These are phyloP conservation scores for Glaciozyma martinii DNA, from an alignment of 768 basidiomycete species.

Conservation along the genomic window DNA sequence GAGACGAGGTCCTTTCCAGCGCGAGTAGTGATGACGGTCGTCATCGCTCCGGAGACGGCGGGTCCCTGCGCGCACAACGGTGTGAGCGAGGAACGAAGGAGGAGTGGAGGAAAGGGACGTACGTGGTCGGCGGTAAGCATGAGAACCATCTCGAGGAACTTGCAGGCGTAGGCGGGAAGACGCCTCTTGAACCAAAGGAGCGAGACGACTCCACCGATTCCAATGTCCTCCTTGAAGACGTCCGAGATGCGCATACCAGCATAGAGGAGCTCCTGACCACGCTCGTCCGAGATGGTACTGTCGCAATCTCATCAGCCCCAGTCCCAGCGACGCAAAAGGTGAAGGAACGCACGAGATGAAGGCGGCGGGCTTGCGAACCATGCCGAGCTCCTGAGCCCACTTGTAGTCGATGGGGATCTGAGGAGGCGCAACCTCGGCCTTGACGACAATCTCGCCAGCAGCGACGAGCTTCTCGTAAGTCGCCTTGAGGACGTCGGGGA, in stretches of 20 bases:
- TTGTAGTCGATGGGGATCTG: slow-evolving; percentile 99
- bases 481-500: slow-evolving; percentile 71
- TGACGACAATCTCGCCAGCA: slow-evolving; percentile 57
- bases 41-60: slow-evolving; percentile 66
- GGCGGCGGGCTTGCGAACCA: slow-evolving; percentile 96
- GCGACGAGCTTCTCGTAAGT: slow-evolving; percentile 75
- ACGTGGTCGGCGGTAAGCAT: slow-evolving; percentile 97
- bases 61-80: slow-evolving; percentile 25
- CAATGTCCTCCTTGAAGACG: slow-evolving; percentile 70
- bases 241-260: slow-evolving; percentile 98
- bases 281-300: slow-evolving; percentile 98
- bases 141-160: slow-evolving; percentile 99
- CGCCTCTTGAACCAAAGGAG: slow-evolving; percentile 97
- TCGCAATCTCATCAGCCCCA: slow-evolving; percentile 47
- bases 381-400: slow-evolving; percentile 96
- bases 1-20: slow-evolving; percentile 99
- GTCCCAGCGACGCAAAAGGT: neutral
- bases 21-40: slow-evolving; percentile 96
- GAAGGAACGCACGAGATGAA: slow-evolving; percentile 39
- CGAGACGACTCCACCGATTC: slow-evolving; percentile 83
- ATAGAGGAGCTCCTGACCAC: slow-evolving; percentile 95
- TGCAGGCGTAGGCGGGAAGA: slow-evolving; percentile 84
- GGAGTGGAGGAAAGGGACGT: neutral
- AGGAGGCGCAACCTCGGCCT: slow-evolving; percentile 77
- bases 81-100: slow-evolving; percentile 4